These are phyloP conservation scores for Fusarium citri DNA, from an alignment of 2,329 filamentous ascomycete species.

Conservation along the genomic window DNA sequence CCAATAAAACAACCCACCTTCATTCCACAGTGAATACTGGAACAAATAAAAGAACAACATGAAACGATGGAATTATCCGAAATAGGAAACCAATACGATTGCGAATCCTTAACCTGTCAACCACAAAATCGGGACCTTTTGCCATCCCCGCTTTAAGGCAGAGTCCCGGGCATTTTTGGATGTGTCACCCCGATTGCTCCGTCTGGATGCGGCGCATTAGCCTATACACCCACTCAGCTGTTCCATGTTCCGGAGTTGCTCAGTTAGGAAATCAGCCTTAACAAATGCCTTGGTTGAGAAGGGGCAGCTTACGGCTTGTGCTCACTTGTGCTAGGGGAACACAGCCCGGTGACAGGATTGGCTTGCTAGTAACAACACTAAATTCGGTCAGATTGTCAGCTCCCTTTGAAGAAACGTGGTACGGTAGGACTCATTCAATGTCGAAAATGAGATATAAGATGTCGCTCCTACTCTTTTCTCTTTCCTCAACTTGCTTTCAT, in stretches of 20 bases:
- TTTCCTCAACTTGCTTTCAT: slow-evolving; percentile 7
- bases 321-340: not conserved
- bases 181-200: not conserved
- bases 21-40: not conserved
- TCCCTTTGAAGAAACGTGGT: not conserved
- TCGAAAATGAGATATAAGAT: slow-evolving; percentile 8
- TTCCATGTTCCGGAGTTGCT: too few relatives aligned
- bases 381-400: slow-evolving; percentile 5
- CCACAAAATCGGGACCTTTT: not conserved
- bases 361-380: not conserved
- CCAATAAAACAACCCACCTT: not conserved
- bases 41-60: not conserved
- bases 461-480: not conserved
- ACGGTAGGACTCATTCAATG: too few relatives aligned
- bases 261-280: slow-evolving; percentile 3
- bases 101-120: not conserved
- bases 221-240: too few relatives aligned
- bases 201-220: not conserved
- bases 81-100: not conserved
- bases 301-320: not conserved
- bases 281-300: not conserved
- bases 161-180: not conserved
- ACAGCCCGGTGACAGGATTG: slow-evolving; percentile 1
- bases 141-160: not conserved
- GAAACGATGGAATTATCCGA: not conserved